Evolutionary conservation across 176 grass and related monocot genomes (phyloP).

Genomic region (Thalia dealbata): DNA sequence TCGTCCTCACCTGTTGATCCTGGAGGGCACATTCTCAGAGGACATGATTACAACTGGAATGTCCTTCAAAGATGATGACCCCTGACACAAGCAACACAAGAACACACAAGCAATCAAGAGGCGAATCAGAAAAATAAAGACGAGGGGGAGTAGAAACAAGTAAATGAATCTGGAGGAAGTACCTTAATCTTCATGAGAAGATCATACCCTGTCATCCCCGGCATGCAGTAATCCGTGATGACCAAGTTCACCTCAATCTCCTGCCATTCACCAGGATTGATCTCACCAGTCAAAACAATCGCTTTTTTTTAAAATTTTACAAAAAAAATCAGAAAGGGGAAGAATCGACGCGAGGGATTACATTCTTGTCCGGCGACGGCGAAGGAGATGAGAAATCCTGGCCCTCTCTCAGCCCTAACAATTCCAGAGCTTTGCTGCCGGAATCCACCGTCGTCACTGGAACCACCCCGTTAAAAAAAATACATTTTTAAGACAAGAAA

Average conservation of each 20-base stretch:
- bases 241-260: slow-evolving; percentile 81
- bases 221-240: slow-evolving; percentile 98
- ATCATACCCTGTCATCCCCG: slow-evolving; percentile 89
- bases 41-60: slow-evolving; percentile 98
- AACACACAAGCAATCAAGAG: slow-evolving; percentile 10
- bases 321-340: too few relatives aligned
- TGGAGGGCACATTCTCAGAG: slow-evolving; percentile 85
- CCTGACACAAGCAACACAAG: slow-evolving; percentile 33
- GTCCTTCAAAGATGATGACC: slow-evolving; percentile 62
- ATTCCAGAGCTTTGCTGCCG: slow-evolving; percentile 75
- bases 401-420: slow-evolving; percentile 58
- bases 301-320: too few relatives aligned
- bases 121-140: too few relatives aligned
- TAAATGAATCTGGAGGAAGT: neutral
- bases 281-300: neutral
- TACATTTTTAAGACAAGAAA: neutral
- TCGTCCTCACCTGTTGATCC: slow-evolving; percentile 74
- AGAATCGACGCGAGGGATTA: neutral
- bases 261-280: slow-evolving; percentile 22
- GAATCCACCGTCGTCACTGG: slow-evolving; percentile 89
- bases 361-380: neutral
- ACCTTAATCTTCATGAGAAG: slow-evolving; percentile 97
- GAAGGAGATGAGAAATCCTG: slow-evolving; percentile 1
- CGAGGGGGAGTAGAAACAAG: neutral
- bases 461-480: neutral